Conservation (phyloP, 148 eudicot species). For the Suaeda aralocaspica region DNA sequence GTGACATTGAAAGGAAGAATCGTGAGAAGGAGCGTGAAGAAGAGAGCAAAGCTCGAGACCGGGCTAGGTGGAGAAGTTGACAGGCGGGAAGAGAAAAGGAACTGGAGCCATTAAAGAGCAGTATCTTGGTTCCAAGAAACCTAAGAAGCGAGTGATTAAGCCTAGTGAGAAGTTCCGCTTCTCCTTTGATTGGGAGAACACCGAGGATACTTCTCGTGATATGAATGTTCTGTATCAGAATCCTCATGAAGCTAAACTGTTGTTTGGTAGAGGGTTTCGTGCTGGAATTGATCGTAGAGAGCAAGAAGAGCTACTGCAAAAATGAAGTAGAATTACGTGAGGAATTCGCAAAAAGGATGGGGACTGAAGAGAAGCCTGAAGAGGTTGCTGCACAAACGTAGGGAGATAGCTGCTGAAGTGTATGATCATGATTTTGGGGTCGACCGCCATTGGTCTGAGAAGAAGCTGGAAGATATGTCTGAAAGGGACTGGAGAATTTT, state of each 20-base stretch:
- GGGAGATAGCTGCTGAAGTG: constrained; percentile 55
- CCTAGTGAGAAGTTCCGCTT: constrained; percentile 80
- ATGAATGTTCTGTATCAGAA: constrained; percentile 63
- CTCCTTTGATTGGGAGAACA: constrained; percentile 71
- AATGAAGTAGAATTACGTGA: constrained; percentile 40
- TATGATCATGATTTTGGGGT: constrained; percentile 64
- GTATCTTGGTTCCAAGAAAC: constrained; percentile 71
- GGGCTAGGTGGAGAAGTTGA: constrained; percentile 64
- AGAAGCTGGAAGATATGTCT: constrained; percentile 60
- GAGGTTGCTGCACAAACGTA: constrained; percentile 45
- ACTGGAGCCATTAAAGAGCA: constrained; percentile 71
- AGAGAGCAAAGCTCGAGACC: constrained; percentile 53
- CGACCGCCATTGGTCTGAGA: constrained; percentile 60
- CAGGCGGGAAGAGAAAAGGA: constrained; percentile 68
- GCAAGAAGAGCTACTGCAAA: constrained; percentile 42
- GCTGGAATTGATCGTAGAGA: constrained; percentile 47
- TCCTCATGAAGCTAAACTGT: constrained; percentile 63
- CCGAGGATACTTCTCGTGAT: constrained; percentile 75
- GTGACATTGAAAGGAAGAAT: constrained; percentile 51
- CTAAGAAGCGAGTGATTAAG: constrained; percentile 73
- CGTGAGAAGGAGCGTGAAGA: constrained; percentile 70
- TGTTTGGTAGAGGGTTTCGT: constrained; percentile 45
- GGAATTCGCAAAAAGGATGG: constrained; percentile 38
- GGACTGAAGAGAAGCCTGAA: constrained; percentile 34
- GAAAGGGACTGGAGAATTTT: constrained; percentile 90